phyloP scores from a whole-genome alignment of 305 asterid genomes.

The Fraxinus velutina region DNA sequence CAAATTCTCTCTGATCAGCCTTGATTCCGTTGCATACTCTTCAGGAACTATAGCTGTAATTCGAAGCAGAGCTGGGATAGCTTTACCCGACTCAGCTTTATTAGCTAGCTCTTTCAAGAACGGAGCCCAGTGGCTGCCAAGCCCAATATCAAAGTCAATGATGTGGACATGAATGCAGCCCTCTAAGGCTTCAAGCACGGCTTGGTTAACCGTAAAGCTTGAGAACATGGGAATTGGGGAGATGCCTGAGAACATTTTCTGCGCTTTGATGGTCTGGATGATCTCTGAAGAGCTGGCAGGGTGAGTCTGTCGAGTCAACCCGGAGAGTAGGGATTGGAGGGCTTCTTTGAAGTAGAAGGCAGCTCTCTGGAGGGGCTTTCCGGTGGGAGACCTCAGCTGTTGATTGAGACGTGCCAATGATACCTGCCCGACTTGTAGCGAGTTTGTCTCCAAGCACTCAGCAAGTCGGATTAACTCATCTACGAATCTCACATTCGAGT shows the following conservation, averaged over 20 bases:
- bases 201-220: slow-evolving; percentile 88
- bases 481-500: slow-evolving; percentile 55
- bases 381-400: slow-evolving; percentile 55
- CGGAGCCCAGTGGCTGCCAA: slow-evolving; percentile 97
- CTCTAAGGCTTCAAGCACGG: slow-evolving; percentile 74
- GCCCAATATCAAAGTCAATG: slow-evolving; percentile 82
- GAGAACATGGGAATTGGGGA: slow-evolving; percentile 91
- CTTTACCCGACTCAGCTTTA: slow-evolving; percentile 43
- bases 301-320: slow-evolving; percentile 45
- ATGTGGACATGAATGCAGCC: slow-evolving; percentile 63
- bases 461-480: slow-evolving; percentile 80
- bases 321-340: slow-evolving; percentile 65
- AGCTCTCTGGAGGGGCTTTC: slow-evolving; percentile 78
- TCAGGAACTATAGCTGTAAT: slow-evolving; percentile 77
- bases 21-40: slow-evolving; percentile 61
- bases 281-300: slow-evolving; percentile 52
- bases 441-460: slow-evolving; percentile 79
- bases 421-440: slow-evolving; percentile 65
- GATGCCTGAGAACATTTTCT: slow-evolving; percentile 57
- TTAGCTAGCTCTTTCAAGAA: slow-evolving; percentile 80
- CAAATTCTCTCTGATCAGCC: slow-evolving; percentile 59
- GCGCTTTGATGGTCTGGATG: slow-evolving; percentile 69
- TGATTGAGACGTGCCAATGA: slow-evolving; percentile 81
- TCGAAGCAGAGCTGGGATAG: slow-evolving; percentile 42
- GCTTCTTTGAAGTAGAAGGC: slow-evolving; percentile 97